Base-by-base conservation (phyloP, 805 yeast genomes). In the Candida easanensis region DNA sequence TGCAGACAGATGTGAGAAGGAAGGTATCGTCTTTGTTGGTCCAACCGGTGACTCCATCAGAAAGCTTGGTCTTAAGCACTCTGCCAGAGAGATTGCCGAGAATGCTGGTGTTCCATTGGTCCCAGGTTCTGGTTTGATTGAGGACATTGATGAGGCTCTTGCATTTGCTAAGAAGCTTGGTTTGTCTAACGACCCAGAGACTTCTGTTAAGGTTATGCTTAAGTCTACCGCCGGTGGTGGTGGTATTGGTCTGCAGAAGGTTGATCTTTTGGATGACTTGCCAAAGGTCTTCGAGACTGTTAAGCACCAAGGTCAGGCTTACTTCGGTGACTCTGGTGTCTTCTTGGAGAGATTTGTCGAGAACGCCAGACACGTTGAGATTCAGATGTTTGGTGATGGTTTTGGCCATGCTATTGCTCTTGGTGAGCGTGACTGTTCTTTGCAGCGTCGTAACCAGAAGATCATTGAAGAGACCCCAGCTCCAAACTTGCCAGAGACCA, bases 211-310 rank as follows among this genome's bases (percentile, higher is more conserved):
- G 22, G 79, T 91, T 26, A 91, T 91, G 98, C 87, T 93, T 39
- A 91, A 91, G 66, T 85, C 96, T 20, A 93, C 99, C 48, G 98
- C 98, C 20, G 99, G 99, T 62, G 99, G 99, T 60, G 99, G 99
- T 66, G 99, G 99, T 68, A 91, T 91, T 59, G 99, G 99, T 51
- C 71, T 91, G 54, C 97, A 91, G 65, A 86, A 89, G 61, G 97
- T 90, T 46, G 96, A 90, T 58, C 74, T 80, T 27, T 86, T 78
- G 53, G 80, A 64, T 16, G 97, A 93, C 47, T 80, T 93, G 50
- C 87, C 80, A 66, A 70, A 84, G 49, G 95, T 90, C 13, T 91
- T 88, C 66, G 85, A 79, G 57, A 83, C 96, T 9, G 98, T 93
- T 34, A 84, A 88, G 61, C 97, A 89, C 66, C 97, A 89, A 67